Conservation (phyloP, 768 basidiomycete species). For the Solioccasus polychromus region DNA sequence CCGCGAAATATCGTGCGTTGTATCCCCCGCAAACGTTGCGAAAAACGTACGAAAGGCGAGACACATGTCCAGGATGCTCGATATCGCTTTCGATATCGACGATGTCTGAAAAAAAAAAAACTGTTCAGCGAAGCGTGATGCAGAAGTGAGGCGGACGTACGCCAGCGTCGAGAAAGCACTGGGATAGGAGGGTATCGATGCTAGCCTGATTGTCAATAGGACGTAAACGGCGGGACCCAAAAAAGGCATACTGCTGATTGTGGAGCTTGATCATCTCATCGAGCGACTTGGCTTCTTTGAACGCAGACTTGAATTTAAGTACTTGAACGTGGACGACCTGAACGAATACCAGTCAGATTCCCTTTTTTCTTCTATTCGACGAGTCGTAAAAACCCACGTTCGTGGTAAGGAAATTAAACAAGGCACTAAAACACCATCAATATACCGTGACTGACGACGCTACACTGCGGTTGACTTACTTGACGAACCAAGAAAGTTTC, state of each 20-base stretch:
- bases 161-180: constrained; percentile 62
- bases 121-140: not conserved
- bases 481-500: constrained; percentile 80
- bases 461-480: constrained; percentile 47
- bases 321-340: constrained; percentile 72
- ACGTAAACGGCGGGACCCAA: not conserved
- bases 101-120: no score
- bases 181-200: constrained; percentile 54
- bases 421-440: constrained; percentile 39
- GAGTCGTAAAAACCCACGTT: constrained; percentile 46
- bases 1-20: constrained; percentile 53
- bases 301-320: constrained; percentile 52
- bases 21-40: constrained; percentile 56
- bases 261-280: constrained; percentile 76
- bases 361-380: no score
- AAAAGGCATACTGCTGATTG: constrained; percentile 57
- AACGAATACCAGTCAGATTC: constrained; percentile 2
- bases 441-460: not conserved
- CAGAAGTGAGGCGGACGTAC: constrained; percentile 35
- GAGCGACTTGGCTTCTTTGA: constrained; percentile 56
- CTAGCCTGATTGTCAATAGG: constrained; percentile 32
- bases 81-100: constrained; percentile 60
- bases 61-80: constrained; percentile 71
- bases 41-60: constrained; percentile 69
- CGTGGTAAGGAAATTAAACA: constrained; percentile 70